Conservation (phyloP, 108 stramenopile genomes). For the Skeletonema menzelii region DNA sequence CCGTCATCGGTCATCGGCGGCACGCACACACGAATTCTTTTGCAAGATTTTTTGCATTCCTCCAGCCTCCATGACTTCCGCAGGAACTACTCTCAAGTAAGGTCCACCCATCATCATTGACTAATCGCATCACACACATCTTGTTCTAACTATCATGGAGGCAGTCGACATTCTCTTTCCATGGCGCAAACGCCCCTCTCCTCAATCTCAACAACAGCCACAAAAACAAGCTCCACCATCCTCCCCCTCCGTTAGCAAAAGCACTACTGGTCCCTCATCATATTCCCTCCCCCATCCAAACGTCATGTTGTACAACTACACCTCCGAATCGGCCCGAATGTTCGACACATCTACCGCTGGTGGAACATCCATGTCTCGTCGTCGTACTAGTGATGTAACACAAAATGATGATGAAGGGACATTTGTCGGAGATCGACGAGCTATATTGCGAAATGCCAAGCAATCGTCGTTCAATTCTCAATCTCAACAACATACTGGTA, state of each 20-base stretch:
- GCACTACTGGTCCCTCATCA: not conserved
- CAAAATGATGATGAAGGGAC: not conserved
- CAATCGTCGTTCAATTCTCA: not conserved
- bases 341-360: not conserved
- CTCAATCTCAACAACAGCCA: not conserved
- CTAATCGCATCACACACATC: too few relatives aligned
- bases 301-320: not conserved
- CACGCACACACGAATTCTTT: too few relatives aligned
- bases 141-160: not conserved
- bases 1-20: too few relatives aligned
- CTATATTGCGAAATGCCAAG: not conserved
- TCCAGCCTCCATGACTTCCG: too few relatives aligned
- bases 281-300: slow-evolving; percentile 26
- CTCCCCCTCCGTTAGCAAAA: not conserved
- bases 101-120: too few relatives aligned
- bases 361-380: not conserved
- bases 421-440: not conserved
- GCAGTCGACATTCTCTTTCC: slow-evolving; percentile 38
- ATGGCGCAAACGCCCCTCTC: slow-evolving; percentile 19
- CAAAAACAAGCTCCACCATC: not conserved
- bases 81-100: too few relatives aligned
- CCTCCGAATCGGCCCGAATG: not conserved
- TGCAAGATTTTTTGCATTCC: too few relatives aligned
- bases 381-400: too few relatives aligned
- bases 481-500: not conserved